Percentiles rank a stretch among this genome's conserved stretches.
phyloP scores from a whole-genome alignment of 129 eudicot species.

The Flaveria bidentis region DNA sequence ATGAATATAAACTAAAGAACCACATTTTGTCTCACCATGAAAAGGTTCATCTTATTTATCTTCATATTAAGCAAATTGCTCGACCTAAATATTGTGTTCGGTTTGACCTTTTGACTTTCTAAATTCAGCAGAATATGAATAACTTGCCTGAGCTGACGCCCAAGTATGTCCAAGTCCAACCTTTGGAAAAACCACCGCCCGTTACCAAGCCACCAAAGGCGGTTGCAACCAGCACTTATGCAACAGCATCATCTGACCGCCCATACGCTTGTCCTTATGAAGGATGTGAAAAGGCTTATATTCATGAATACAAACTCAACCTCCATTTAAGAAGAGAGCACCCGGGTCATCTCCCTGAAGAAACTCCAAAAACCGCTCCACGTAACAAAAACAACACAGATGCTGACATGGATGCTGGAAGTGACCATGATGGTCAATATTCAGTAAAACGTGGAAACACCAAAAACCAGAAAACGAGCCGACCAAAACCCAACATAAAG shows the following conservation, averaged over 20 bases:
- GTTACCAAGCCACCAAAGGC: conserved; percentile 53
- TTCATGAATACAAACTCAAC: conserved; percentile 94
- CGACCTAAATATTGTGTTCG: background rate
- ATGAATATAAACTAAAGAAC: conserved; percentile 91
- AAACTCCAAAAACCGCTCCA: conserved; percentile 51
- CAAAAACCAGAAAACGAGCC: conserved; percentile 57
- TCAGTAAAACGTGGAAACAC: conserved; percentile 54
- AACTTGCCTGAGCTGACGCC: conserved; percentile 38
- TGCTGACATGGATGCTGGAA: conserved; percentile 76
- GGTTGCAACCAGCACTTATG: conserved; percentile 39
- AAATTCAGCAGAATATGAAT: conserved; percentile 44
- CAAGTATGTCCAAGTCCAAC: conserved; percentile 54
- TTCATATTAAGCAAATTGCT: conserved; percentile 8
- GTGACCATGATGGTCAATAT: conserved; percentile 66
- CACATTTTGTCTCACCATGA: conserved; percentile 86
- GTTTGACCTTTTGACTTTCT: background rate
- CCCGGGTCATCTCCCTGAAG: conserved; percentile 87
- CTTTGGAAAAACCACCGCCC: conserved; percentile 43
- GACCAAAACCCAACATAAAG: conserved; percentile 68
- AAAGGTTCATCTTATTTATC: conserved; percentile 51
- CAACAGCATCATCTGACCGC: conserved; percentile 70
- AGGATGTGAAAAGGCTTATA: conserved; percentile 91
- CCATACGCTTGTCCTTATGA: conserved; percentile 88
- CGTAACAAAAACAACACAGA: conserved; percentile 44
- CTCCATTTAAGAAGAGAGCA: conserved; percentile 89